Conservation (phyloP, 2,329 filamentous ascomycete genomes). For the Cadophora malorum region DNA sequence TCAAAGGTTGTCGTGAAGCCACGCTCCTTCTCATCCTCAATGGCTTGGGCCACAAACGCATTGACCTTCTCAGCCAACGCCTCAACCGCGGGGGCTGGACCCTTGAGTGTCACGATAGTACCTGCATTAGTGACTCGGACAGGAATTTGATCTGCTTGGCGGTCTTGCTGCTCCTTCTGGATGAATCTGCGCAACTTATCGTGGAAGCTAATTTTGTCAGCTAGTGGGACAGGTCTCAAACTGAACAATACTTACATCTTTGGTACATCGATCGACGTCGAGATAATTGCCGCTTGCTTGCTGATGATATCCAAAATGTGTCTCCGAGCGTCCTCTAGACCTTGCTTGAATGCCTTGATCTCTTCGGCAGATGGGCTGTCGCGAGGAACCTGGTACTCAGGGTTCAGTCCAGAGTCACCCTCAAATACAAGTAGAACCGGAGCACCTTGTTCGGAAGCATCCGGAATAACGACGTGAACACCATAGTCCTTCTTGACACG, state of each 20-base stretch:
- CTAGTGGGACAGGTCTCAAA: not conserved
- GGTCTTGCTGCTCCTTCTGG: constrained; percentile 66
- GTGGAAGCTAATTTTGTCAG: constrained; percentile 58
- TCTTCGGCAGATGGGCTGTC: constrained; percentile 57
- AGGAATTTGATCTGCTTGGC: constrained; percentile 63
- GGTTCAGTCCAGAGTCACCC: constrained; percentile 58
- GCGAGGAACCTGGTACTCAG: constrained; percentile 61
- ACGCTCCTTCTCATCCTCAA: constrained; percentile 91
- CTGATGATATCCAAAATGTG: constrained; percentile 64
- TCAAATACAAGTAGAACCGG: constrained; percentile 79
- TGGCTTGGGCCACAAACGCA: constrained; percentile 84
- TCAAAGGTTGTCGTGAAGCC: constrained; percentile 87
- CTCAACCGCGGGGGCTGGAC: constrained; percentile 75
- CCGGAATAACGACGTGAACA: constrained; percentile 76
- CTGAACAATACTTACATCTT: constrained; percentile 52
- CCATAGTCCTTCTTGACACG: constrained; percentile 72
- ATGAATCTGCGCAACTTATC: constrained; percentile 69
- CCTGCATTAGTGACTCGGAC: constrained; percentile 64
- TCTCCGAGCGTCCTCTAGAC: constrained; percentile 60
- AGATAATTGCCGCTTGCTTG: constrained; percentile 62
- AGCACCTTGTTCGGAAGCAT: constrained; percentile 62
- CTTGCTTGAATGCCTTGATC: constrained; percentile 59
- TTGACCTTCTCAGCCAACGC: constrained; percentile 75
- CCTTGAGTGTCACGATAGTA: constrained; percentile 74
- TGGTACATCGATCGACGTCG: constrained; percentile 62